A percentile compares a stretch with the other conserved stretches of the same genome.
phyloP scores from a whole-genome alignment of 306 rosid species.

The Cucumis hystrix region DNA sequence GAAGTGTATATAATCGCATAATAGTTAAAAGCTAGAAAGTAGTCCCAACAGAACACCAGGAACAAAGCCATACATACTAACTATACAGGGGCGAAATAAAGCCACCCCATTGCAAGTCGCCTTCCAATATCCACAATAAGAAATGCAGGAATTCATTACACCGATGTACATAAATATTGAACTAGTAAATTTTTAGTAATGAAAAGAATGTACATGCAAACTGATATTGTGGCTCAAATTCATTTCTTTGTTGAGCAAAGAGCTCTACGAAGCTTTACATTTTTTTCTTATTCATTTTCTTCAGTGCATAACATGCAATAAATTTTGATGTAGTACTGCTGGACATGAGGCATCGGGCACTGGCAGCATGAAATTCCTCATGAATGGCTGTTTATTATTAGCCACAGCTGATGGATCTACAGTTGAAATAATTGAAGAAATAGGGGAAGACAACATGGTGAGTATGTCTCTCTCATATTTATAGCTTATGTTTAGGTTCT shows the following conservation, averaged over 20 bases:
- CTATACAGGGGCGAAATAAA: not conserved
- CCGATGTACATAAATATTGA: not conserved
- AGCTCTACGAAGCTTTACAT: conserved; percentile 17
- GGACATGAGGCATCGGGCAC: conserved; percentile 72
- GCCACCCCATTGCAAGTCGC: not conserved
- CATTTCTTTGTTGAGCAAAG: not conserved
- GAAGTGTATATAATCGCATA: not conserved
- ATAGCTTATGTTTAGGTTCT: not conserved
- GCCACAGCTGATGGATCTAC: conserved; percentile 69
- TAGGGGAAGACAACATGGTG: conserved; percentile 59
- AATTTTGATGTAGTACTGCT: conserved; percentile 43
- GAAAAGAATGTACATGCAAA: not conserved
- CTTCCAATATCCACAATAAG: not conserved
- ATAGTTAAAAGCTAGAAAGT: not conserved
- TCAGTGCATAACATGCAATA: conserved; percentile 12
- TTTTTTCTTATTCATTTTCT: not conserved
- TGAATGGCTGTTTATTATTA: conserved; percentile 65
- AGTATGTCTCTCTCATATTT: not conserved
- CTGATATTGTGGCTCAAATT: not conserved
- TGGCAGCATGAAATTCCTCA: conserved; percentile 61
- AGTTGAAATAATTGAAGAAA: conserved; percentile 56
- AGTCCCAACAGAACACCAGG: not conserved
- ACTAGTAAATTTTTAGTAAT: not conserved
- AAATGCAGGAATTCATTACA: not conserved
- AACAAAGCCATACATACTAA: not conserved